phyloP scores from a whole-genome alignment of 345 rosid species.

The Eucalyptus pauciflora region DNA sequence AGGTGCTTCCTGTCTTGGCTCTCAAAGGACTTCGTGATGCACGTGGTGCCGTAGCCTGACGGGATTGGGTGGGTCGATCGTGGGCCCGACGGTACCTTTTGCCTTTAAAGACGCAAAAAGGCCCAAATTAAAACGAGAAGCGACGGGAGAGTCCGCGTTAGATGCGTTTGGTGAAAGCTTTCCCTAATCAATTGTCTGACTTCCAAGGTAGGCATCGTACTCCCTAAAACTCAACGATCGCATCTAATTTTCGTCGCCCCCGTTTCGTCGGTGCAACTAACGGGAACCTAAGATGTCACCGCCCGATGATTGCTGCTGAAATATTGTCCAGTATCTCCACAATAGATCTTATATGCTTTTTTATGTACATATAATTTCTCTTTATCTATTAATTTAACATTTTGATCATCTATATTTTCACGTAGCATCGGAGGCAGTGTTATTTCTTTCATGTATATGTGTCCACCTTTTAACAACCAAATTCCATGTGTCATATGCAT shows the following conservation, averaged over 20 bases:
- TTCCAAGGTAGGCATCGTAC: constrained; percentile 9
- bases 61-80: neutral
- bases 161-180: constrained; percentile 4
- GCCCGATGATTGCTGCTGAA: neutral
- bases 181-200: neutral
- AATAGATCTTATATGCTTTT: neutral
- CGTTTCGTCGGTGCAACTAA: neutral
- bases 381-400: neutral
- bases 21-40: neutral
- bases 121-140: neutral
- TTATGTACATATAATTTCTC: neutral
- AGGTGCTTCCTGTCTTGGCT: neutral
- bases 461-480: neutral
- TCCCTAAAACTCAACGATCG: neutral
- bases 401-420: fast-evolving
- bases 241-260: neutral
- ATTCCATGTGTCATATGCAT: neutral
- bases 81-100: neutral
- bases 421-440: fast-evolving
- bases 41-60: neutral
- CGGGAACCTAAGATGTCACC: neutral
- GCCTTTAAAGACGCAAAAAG: neutral
- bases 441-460: fast-evolving
- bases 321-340: neutral
- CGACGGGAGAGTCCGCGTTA: neutral